A percentile compares a stretch with the other conserved stretches of the same genome.
phyloP scores from a whole-genome alignment of 2,329 filamentous ascomycete species.

The Alternaria solani region DNA sequence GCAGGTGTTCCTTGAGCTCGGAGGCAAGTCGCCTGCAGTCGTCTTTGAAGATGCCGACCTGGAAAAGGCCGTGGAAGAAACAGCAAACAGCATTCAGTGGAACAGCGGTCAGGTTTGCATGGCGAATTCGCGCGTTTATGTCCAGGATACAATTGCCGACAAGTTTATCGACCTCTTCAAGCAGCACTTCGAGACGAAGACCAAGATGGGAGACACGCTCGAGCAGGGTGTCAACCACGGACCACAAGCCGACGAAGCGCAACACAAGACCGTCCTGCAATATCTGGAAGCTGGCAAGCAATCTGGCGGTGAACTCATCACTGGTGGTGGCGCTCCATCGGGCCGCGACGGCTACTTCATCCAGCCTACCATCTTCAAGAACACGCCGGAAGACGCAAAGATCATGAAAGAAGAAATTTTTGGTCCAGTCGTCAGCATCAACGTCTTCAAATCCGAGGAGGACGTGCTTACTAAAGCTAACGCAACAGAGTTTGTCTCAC shows the following conservation, averaged over 20 bases:
- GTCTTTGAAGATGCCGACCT: constrained; percentile 82
- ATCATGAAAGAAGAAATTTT: constrained; percentile 89
- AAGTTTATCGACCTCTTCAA: constrained; percentile 54
- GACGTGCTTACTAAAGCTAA: constrained; percentile 83
- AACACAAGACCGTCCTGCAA: constrained; percentile 58
- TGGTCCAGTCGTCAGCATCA: constrained; percentile 81
- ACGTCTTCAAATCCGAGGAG: constrained; percentile 78
- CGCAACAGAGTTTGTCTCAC: constrained; percentile 66
- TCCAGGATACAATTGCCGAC: constrained; percentile 62
- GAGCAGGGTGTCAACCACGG: constrained; percentile 74
- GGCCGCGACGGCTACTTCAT: constrained; percentile 55
- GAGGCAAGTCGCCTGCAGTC: constrained; percentile 86
- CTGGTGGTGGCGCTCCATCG: constrained; percentile 41
- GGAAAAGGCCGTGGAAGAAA: constrained; percentile 71
- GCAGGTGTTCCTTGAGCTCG: constrained; percentile 84
- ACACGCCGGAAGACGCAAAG: constrained; percentile 78
- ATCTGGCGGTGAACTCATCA: constrained; percentile 55
- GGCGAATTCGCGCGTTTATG: constrained; percentile 66
- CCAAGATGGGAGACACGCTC: constrained; percentile 65
- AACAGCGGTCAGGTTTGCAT: constrained; percentile 69
- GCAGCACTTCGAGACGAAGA: constrained; percentile 39
- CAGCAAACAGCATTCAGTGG: constrained; percentile 59
- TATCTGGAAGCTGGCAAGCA: constrained; percentile 71
- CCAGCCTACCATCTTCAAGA: constrained; percentile 80
- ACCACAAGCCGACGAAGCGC: constrained; percentile 61